Evolutionary conservation across 805 yeast genomes (phyloP).

Genomic region (Hermanozyma aechmeae): DNA sequence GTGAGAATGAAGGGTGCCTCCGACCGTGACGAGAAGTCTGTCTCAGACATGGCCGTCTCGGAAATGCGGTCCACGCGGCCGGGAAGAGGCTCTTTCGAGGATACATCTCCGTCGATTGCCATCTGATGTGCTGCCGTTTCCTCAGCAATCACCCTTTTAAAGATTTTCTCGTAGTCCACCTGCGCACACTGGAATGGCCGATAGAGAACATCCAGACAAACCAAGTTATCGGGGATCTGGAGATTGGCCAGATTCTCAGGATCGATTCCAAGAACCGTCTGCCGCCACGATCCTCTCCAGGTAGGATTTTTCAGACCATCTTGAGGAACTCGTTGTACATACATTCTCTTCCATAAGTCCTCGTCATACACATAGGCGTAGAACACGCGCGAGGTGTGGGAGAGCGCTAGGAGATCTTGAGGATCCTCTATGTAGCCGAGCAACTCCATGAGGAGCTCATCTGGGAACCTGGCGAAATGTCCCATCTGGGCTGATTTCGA

Average conservation of each 20-base stretch:
- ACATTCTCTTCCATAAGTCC: slow-evolving; percentile 69
- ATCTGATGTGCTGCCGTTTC: slow-evolving; percentile 27
- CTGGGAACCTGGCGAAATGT: slow-evolving; percentile 40
- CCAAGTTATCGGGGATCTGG: slow-evolving; percentile 36
- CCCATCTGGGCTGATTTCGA: slow-evolving; percentile 40
- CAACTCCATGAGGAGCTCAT: slow-evolving; percentile 52
- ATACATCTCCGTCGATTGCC: too few species aligned
- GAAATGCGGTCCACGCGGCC: slow-evolving; percentile 46
- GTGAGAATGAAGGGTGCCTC: slow-evolving; percentile 62
- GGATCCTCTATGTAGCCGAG: slow-evolving; percentile 40
- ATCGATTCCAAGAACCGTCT: slow-evolving; percentile 39
- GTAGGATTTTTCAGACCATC: slow-evolving; percentile 6
- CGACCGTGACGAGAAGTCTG: slow-evolving; percentile 36
- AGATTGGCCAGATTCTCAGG: slow-evolving; percentile 33
- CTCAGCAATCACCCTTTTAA: slow-evolving; percentile 39
- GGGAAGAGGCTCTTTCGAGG: slow-evolving; percentile 12
- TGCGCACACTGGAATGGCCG: slow-evolving; percentile 79
- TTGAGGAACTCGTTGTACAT: slow-evolving; percentile 13
- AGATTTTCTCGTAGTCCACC: slow-evolving; percentile 45
- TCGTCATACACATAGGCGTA: slow-evolving; percentile 71
- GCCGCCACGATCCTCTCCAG: slow-evolving; percentile 83
- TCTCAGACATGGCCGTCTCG: slow-evolving; percentile 33
- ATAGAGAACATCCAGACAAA: slow-evolving; percentile 72
- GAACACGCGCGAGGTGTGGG: slow-evolving; percentile 54
- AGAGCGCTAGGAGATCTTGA: slow-evolving; percentile 39